These are phyloP conservation scores for Trichoderma asperellum DNA, from an alignment of 2,329 filamentous ascomycete species.

Conservation along the genomic window DNA sequence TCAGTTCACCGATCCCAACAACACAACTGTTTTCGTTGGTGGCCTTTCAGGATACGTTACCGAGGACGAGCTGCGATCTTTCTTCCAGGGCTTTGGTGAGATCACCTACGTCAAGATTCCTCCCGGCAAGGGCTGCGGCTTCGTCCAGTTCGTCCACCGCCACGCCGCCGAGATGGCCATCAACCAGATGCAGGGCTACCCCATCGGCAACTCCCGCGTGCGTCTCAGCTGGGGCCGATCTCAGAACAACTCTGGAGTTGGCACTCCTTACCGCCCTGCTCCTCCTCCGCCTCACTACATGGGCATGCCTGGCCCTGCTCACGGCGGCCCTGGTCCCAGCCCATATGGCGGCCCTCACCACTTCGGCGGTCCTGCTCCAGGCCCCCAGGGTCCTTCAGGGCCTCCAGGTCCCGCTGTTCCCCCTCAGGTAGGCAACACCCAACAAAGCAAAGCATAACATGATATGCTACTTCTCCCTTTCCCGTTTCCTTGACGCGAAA, in stretches of 20 bases:
- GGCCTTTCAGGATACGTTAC: conserved; percentile 97
- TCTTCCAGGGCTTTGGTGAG: conserved; percentile 99
- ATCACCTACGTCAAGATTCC: conserved; percentile 99
- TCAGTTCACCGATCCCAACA: conserved; percentile 99
- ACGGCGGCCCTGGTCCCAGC: conserved; percentile 47
- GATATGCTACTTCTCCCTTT: neutral
- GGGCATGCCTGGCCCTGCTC: conserved; percentile 51
- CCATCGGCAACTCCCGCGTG: conserved; percentile 97
- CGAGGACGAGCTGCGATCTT: conserved; percentile 98
- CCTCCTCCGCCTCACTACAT: conserved; percentile 66
- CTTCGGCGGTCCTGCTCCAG: conserved; percentile 43
- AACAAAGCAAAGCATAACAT: neutral
- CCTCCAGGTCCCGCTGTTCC: conserved; percentile 44
- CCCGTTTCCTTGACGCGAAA: neutral
- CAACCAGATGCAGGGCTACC: conserved; percentile 99
- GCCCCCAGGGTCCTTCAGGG: conserved; percentile 44
- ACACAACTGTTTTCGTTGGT: conserved; percentile 98
- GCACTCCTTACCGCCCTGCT: conserved; percentile 94
- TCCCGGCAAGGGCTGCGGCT: conserved; percentile 97
- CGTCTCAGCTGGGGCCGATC: conserved; percentile 96
- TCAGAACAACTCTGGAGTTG: conserved; percentile 98
- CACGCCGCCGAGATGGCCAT: conserved; percentile 99
- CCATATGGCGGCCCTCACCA: conserved; percentile 47
- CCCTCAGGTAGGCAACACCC: conserved; percentile 44
- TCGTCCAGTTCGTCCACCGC: conserved; percentile 98